Base-by-base conservation (phyloP, 305 asterid species). In the Coffea humblotiana region DNA sequence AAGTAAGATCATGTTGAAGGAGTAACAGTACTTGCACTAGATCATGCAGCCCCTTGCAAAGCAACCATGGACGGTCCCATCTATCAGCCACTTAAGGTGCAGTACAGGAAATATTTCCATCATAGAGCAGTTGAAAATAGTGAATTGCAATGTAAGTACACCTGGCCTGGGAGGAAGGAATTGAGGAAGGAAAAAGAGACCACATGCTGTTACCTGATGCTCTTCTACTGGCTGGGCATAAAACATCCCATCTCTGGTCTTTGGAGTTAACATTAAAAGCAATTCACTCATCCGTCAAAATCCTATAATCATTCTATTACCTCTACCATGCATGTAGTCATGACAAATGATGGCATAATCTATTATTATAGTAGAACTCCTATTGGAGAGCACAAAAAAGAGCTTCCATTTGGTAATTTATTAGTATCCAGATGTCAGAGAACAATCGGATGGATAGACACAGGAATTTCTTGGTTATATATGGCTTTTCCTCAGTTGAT, bases 1-100 rank as follows among this genome's bases (percentile, higher is more conserved):
- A 48, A 73, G 35, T 37, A 37, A 77, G 75, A 48, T 80, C 78
- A 77, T 40, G 32, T 21, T 4, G 32, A 61, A 71, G 58, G 81
- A 74, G 64, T 78, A 84, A 85, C 78, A 85, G 88, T 83, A n/a
- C 19, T 32, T 81, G 89, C 94, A 90, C 90, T 87, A 80, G 72
- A 72, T 70, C n/a, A 64, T 66, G 29, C 70, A 78, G 75, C 58
- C 75, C 75, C 70, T 82, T n/a, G 72, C 56, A 72, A 51, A 73
- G 78, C 60, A 81, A 49, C 29, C 76, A 83, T 86, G 87, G 87
- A 74, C 85, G 88, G 84, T 52, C 90, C 90, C 87, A 67, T 75
- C 40, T 75, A 65, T 49, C 78, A 27, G 74, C 87, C 85, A 84
- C 84, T 83, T 51, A 75, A 82, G 82, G 80, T 75, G 78, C 82